Conservation (phyloP, 2,329 filamentous ascomycete species). For the Venturia carpophila region DNA sequence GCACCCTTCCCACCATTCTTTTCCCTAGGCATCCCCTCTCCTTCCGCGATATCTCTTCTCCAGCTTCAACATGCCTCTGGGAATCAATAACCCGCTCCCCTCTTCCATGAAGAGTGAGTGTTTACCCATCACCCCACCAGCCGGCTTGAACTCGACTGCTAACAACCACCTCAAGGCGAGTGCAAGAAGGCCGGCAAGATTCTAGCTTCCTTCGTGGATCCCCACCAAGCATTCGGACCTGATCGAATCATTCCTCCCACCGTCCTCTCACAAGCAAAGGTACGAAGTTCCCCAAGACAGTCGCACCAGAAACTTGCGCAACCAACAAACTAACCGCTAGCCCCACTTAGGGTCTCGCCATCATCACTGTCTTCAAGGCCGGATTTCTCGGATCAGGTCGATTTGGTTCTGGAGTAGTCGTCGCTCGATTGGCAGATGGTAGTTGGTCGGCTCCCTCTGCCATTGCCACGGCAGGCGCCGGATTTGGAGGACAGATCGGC, state of each 20-base stretch:
- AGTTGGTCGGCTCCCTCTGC: constrained; percentile 75
- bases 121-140: constrained; percentile 12
- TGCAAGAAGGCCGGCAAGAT: constrained; percentile 98
- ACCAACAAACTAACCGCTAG: not conserved
- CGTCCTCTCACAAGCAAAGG: constrained; percentile 86
- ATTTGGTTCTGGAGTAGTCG: constrained; percentile 74
- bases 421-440: constrained; percentile 69
- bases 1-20: not conserved
- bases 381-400: constrained; percentile 77
- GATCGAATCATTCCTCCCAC: constrained; percentile 95
- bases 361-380: constrained; percentile 80
- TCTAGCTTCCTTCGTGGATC: constrained; percentile 87
- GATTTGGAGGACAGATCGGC: constrained; percentile 78
- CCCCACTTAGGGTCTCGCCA: constrained; percentile 58
- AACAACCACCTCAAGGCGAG: constrained; percentile 57
- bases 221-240: constrained; percentile 83
- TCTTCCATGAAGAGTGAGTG: constrained; percentile 46
- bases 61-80: constrained; percentile 34
- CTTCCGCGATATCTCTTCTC: not conserved
- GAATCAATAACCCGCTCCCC: constrained; percentile 48
- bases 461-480: constrained; percentile 71
- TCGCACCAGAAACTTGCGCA: not conserved
- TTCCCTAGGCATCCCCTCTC: too few species aligned
- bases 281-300: constrained; percentile 30
- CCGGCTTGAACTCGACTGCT: constrained; percentile 19